Evolutionary conservation across 495 filamentous ascomycete genomes (phyloP).

Genomic region (Evansstolkia leycettana): DNA sequence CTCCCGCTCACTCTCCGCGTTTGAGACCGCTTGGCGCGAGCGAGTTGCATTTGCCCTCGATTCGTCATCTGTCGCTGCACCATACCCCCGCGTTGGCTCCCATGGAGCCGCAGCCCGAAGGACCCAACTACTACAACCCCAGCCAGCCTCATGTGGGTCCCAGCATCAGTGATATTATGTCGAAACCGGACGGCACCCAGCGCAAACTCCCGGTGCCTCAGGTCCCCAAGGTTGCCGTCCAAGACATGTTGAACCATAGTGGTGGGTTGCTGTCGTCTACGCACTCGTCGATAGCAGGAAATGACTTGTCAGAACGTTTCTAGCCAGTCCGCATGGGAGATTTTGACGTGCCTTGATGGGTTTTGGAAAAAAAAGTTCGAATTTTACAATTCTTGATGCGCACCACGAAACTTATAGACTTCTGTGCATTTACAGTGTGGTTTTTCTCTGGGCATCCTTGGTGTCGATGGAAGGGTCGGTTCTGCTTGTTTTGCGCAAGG

Average conservation of each 20-base stretch:
- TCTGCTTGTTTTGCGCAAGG: not conserved
- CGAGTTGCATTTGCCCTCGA: constrained; percentile 71
- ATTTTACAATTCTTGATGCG: no score
- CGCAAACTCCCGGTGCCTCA: constrained; percentile 89
- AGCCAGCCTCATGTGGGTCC: constrained; percentile 45
- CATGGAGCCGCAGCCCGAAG: constrained; percentile 67
- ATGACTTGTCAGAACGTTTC: constrained; percentile 29
- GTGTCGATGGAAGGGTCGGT: not conserved
- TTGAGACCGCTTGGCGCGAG: constrained; percentile 60
- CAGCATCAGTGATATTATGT: constrained; percentile 86
- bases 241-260: constrained; percentile 63
- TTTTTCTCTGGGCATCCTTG: not conserved
- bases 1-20: constrained; percentile 89
- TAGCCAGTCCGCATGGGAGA: constrained; percentile 10
- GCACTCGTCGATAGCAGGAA: constrained; percentile 36
- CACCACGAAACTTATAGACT: no score
- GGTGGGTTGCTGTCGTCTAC: constrained; percentile 48
- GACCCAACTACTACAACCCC: constrained; percentile 44
- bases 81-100: constrained; percentile 85
- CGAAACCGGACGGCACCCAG: constrained; percentile 70
- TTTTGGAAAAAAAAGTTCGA: no score
- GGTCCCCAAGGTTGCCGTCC: constrained; percentile 78
- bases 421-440: no score
- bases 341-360: no score
- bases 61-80: constrained; percentile 76